phyloP scores from a whole-genome alignment of 1,284 basidiomycete genomes.

The Ustilago tritici region DNA sequence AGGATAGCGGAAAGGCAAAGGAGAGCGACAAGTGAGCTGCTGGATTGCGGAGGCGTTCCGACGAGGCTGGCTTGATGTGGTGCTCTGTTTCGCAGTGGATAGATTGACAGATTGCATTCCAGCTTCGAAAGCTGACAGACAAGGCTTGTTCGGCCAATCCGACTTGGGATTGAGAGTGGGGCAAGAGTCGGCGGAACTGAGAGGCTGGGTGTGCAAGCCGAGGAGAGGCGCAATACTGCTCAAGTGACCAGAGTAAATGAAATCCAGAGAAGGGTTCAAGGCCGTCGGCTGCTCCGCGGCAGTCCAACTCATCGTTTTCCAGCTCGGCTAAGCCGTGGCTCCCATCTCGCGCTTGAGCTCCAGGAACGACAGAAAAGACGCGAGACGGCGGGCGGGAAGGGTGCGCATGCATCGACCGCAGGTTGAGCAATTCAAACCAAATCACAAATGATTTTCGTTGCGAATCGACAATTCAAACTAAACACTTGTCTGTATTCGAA shows the following conservation, averaged over 20 bases:
- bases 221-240: not conserved
- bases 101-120: too few species aligned
- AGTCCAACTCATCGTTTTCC: too few species aligned
- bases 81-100: too few species aligned
- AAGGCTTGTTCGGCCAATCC: too few species aligned
- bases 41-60: not conserved
- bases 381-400: slow-evolving; percentile 5
- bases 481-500: too few species aligned
- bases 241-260: not conserved
- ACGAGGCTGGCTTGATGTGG: too few species aligned
- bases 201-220: slow-evolving; percentile 4
- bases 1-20: not conserved
- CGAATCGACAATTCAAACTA: not conserved
- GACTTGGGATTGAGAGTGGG: too few species aligned
- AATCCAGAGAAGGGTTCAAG: not conserved
- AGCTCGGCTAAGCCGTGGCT: not conserved
- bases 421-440: slow-evolving; percentile 6
- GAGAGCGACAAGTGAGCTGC: not conserved
- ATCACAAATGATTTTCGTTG: not conserved
- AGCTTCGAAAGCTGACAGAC: too few species aligned
- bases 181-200: slow-evolving; percentile 4
- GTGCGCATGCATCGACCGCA: slow-evolving; percentile 15
- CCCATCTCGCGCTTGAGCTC: not conserved
- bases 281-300: slow-evolving; percentile 3
- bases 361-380: not conserved